phyloP scores from a whole-genome alignment of 768 basidiomycete species.

The Crepidotus variabilis region DNA sequence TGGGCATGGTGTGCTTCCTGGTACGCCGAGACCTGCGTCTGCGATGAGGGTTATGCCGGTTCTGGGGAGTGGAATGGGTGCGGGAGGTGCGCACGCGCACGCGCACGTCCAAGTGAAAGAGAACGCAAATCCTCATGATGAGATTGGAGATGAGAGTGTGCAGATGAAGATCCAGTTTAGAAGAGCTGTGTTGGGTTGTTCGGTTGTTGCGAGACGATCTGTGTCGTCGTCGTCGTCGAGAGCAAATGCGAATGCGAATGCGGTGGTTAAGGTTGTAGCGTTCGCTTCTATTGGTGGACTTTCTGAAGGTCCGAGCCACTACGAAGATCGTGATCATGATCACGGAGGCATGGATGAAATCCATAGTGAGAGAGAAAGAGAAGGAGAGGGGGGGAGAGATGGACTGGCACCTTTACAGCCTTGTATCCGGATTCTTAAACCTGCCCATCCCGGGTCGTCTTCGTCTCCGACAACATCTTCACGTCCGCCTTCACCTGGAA shows the following conservation, averaged over 20 bases:
- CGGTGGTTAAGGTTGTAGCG: conserved; percentile 6
- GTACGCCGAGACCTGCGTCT: too few species aligned
- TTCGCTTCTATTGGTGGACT: conserved; percentile 49
- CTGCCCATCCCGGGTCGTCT: conserved; percentile 9
- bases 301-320: too few species aligned
- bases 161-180: conserved; percentile 38
- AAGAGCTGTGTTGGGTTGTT: conserved; percentile 48
- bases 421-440: conserved; percentile 29
- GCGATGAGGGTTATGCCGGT: too few species aligned
- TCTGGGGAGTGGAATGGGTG: too few species aligned
- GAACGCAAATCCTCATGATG: too few species aligned
- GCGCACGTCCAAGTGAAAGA: not conserved
- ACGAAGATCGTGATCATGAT: too few species aligned
- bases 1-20: not conserved
- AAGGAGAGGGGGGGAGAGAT: conserved; percentile 17
- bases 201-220: conserved; percentile 31
- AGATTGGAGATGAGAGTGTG: conserved; percentile 15
- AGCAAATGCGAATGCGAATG: not conserved
- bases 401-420: conserved; percentile 24
- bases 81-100: not conserved
- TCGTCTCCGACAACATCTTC: too few species aligned
- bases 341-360: too few species aligned
- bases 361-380: too few species aligned
- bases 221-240: conserved; percentile 30
- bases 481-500: too few species aligned